phyloP scores from a whole-genome alignment of 2,329 filamentous ascomycete genomes.

The Orbilia brochopaga region DNA sequence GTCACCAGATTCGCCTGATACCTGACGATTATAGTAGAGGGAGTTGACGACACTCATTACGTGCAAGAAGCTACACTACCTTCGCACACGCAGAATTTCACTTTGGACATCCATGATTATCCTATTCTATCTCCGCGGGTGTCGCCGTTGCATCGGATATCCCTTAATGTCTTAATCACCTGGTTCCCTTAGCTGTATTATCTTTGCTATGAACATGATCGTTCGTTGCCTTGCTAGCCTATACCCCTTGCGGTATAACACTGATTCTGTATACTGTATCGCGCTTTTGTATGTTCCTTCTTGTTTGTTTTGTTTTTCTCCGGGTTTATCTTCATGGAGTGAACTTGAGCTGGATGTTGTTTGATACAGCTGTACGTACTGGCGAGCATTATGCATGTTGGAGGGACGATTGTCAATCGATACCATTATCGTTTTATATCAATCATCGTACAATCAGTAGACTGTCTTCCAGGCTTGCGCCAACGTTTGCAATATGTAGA shows the following conservation, averaged over 20 bases:
- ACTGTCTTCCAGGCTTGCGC: no score
- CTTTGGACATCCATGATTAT: no score
- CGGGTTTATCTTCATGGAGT: no score
- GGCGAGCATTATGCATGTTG: no score
- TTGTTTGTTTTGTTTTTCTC: not conserved
- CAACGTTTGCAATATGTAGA: no score
- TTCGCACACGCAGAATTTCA: no score
- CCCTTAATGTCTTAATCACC: not conserved
- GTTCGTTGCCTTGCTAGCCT: not conserved
- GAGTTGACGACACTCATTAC: constrained; percentile 6
- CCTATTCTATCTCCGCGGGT: constrained; percentile 3
- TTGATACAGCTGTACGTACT: no score
- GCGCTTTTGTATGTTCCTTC: not conserved
- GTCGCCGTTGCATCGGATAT: constrained; percentile 12
- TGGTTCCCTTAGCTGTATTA: not conserved
- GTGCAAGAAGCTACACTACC: no score
- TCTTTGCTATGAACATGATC: not conserved
- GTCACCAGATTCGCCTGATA: not conserved
- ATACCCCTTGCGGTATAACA: not conserved
- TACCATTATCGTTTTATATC: not conserved
- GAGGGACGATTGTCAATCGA: not conserved
- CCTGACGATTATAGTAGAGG: constrained; percentile 16
- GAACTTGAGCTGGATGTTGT: no score
- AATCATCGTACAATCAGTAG: not conserved
- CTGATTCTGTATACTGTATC: not conserved